Conservation (phyloP, 495 filamentous ascomycete genomes). For the Rusavskia elegans region DNA sequence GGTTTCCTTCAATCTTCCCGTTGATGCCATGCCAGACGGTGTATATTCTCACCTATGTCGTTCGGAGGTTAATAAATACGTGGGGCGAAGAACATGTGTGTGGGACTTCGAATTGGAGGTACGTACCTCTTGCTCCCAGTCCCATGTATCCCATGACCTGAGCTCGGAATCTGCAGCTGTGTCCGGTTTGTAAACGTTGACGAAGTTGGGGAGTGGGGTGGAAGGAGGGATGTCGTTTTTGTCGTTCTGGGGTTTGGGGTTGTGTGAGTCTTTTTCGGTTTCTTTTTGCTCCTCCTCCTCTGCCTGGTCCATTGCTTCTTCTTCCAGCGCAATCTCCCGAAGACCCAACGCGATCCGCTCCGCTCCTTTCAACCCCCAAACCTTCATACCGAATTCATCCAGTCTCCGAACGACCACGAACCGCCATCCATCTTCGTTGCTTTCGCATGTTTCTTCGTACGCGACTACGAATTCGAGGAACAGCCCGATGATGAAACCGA, state of each 20-base stretch:
- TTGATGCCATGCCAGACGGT: background rate
- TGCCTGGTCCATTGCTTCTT: too few species aligned
- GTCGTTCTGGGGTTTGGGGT: too few species aligned
- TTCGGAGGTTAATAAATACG: background rate
- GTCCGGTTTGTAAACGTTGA: background rate
- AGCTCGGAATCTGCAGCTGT: background rate
- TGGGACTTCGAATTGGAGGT: too few species aligned
- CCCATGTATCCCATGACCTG: background rate
- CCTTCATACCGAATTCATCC: background rate
- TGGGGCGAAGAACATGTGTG: background rate
- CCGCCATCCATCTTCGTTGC: constrained; percentile 4
- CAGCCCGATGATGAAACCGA: constrained; percentile 17
- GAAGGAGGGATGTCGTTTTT: too few species aligned
- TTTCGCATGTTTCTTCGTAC: background rate
- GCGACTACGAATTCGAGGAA: constrained; percentile 10
- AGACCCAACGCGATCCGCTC: background rate
- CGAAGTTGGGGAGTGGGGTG: background rate
- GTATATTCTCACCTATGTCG: background rate
- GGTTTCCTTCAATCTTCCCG: background rate
- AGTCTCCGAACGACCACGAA: background rate
- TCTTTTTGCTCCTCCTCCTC: too few species aligned
- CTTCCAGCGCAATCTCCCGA: background rate
- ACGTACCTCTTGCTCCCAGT: background rate
- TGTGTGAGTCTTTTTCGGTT: too few species aligned
- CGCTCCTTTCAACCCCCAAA: background rate